A percentile compares a stretch with the other conserved stretches of the same genome.
phyloP scores from a whole-genome alignment of 257 asterid species.

The Capsicum chinense region DNA sequence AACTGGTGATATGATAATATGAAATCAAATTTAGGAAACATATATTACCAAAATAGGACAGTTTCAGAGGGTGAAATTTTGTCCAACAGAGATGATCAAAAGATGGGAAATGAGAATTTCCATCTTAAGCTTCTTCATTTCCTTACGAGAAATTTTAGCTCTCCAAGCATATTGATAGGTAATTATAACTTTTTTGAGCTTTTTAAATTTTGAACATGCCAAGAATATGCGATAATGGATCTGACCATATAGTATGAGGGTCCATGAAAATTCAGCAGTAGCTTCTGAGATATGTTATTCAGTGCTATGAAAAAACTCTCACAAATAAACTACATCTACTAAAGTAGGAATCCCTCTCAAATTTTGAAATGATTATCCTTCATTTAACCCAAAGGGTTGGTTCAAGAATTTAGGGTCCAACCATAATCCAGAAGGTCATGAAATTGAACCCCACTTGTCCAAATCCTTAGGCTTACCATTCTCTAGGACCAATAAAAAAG shows the following conservation, averaged over 20 bases:
- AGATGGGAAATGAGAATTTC: neutral
- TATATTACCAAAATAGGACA: too few species aligned
- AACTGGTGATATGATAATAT: too few species aligned
- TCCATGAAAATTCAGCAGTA: constrained; percentile 33
- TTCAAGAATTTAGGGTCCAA: too few species aligned
- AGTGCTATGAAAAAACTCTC: neutral
- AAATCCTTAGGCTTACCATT: too few species aligned
- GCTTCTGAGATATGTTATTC: neutral
- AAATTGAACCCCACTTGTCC: too few species aligned
- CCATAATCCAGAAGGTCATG: too few species aligned
- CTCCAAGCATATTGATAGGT: constrained; percentile 95
- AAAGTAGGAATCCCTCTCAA: neutral
- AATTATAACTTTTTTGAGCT: constrained; percentile 75
- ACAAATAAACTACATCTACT: constrained; percentile 5
- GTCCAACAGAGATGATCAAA: neutral
- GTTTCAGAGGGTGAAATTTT: too few species aligned
- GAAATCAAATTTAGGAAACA: too few species aligned
- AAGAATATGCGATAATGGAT: constrained; percentile 81
- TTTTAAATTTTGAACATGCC: constrained; percentile 65
- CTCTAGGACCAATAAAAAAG: constrained; percentile 40
- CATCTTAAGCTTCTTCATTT: too few species aligned
- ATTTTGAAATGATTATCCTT: too few species aligned
- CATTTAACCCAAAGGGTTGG: too few species aligned
- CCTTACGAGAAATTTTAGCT: constrained; percentile 17
- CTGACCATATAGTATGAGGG: constrained; percentile 52